Base-by-base conservation (phyloP, 176 grass and related monocot species). In the Triticum turgidum region DNA sequence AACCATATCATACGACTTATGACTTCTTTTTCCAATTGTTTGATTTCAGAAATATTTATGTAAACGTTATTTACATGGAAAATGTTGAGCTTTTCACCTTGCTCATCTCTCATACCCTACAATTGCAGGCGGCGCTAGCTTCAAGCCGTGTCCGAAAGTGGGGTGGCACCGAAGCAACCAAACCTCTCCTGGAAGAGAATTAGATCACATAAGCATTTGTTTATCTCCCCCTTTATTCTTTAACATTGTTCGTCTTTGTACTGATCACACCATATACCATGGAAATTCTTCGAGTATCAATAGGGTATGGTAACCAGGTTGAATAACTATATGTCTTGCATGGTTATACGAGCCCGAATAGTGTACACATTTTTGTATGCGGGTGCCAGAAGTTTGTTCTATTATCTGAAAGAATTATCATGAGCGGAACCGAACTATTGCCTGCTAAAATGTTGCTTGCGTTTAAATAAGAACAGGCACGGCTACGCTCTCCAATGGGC, bases 121-220 rank as follows among this genome's bases (percentile, higher is more conserved):
- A 27, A 71, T 15, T 37, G 58, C 85, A 91, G 89, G 89, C 89
- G 9, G 85, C 81, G 3, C 89, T 84, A 76, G 89, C 85, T 62
- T 76, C 80, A 13, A 78, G 44, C 42, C 89, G 81, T 11, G 89
- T 87, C 33, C 76, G 24, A 15, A 74, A 51, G 81, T 87, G 89
- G 89, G 89, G 89, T 7, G 89, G 56, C 21, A 30, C 81, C 0
- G 76, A 75, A 38, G 80, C 74, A 52, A 56, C 12, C 11, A 84
- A 87, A 47, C 89, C 81, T 80, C 79, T 69, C 25, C 78, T 82
- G 6, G 15, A 89, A 56, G 14, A 59, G 65, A 80, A 39, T 18
- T 78, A 80, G 21, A 7, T 9, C 20, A 11, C 18, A 20, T 8
- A 21, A 58, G 18, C 54, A 58, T 21, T 58, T 58, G 5, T 58